Conservation (phyloP, 768 basidiomycete genomes). For the Russula emetica region DNA sequence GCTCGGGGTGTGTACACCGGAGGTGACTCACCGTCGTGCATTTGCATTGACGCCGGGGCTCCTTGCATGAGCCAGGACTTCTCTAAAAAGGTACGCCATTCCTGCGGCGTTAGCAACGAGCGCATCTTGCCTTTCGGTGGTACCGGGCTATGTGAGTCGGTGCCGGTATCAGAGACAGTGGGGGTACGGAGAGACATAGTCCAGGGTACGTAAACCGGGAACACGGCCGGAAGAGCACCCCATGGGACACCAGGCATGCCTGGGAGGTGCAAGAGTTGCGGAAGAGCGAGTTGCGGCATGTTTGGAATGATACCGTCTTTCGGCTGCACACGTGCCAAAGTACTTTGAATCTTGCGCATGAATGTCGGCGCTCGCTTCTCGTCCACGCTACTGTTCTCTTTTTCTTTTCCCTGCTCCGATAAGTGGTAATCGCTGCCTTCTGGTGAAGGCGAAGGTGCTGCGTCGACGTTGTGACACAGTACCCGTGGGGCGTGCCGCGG, state of each 20-base stretch:
- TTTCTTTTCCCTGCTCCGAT: slow-evolving; percentile 16
- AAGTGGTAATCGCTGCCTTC: slow-evolving; percentile 10
- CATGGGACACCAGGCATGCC: slow-evolving; percentile 45
- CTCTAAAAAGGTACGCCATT: slow-evolving; percentile 69
- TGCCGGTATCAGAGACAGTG: slow-evolving; percentile 34
- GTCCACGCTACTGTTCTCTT: slow-evolving; percentile 31
- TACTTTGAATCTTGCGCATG: slow-evolving; percentile 72
- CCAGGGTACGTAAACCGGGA: slow-evolving; percentile 72
- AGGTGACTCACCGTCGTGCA: slow-evolving; percentile 52
- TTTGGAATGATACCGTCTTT: slow-evolving; percentile 54
- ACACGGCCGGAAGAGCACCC: slow-evolving; percentile 60
- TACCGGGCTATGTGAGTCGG: slow-evolving; percentile 10
- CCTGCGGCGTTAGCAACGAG: slow-evolving; percentile 40
- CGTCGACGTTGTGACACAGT: slow-evolving; percentile 16
- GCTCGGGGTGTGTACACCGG: slow-evolving; percentile 67
- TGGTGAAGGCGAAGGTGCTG: slow-evolving; percentile 10
- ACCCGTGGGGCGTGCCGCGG: slow-evolving; percentile 18
- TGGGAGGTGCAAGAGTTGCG: slow-evolving; percentile 40
- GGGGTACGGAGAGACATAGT: slow-evolving; percentile 58
- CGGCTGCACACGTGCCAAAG: slow-evolving; percentile 56
- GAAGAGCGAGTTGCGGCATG: slow-evolving; percentile 44
- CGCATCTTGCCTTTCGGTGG: slow-evolving; percentile 36
- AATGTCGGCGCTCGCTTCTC: slow-evolving; percentile 43
- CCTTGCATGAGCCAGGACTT: slow-evolving; percentile 59
- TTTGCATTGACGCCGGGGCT: slow-evolving; percentile 34